Base-by-base conservation (phyloP, 129 eudicot species). In the Escallonia rubra region DNA sequence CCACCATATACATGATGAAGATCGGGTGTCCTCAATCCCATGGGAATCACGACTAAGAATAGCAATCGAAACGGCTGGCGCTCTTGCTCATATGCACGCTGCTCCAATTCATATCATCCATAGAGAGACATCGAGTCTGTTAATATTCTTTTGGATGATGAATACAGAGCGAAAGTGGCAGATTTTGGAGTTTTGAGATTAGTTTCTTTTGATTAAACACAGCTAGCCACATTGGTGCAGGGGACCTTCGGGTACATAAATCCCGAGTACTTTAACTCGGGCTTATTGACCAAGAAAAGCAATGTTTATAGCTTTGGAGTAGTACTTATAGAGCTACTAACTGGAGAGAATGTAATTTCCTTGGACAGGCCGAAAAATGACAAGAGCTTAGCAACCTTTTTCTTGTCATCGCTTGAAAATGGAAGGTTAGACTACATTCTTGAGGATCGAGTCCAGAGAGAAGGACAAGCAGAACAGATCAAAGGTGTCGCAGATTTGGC, bases 261-360 rank as follows among this genome's bases (percentile, higher is more conserved):
- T 16, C 75, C 75, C n/a, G 75, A 49, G 11, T 71, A 71, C 61
- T 60, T 71, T 47, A 68, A 12, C 23, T n/a, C n/a, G n/a, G n/a
- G 64, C 47, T 66, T 54, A 15, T 14, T 69, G 6, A 69, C 74
- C 10, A 39, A 58, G 8, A 57, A 69, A n/a, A n/a, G n/a, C n/a
- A n/a, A n/a, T n/a, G n/a, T n/a, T n/a, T n/a, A n/a, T 40, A 71
- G 74, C 62, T 69, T 69, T 38, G 74, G 74, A 23, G 58, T 69
- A 10, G 74, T 69, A 8, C 57, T 69, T 1, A 59, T 60, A 12
- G 67, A 69, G 65, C 74, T 71, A 39, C 12, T 71, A 16, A 71
- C 52, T 6, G 75, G 75, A 45, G 6, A 51, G 13, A 63, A 34
- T 8, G 60, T 44, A 4, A 11, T 71, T 4, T 61, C 60, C 4